phyloP scores from a whole-genome alignment of 768 basidiomycete species.

The Strobilomyces echinocephalus region DNA sequence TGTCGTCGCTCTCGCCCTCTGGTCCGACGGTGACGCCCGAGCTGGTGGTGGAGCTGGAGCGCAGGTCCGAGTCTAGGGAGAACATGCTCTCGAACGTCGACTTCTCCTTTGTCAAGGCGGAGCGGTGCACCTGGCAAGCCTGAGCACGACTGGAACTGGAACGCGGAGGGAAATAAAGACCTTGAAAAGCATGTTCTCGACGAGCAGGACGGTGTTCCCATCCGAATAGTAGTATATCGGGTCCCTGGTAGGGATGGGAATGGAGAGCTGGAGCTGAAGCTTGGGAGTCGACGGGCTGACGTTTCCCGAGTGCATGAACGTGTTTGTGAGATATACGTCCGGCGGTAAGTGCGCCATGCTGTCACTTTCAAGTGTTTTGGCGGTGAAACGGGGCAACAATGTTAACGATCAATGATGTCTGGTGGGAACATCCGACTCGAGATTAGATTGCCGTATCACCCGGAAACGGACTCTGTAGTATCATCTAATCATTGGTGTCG shows the following conservation, averaged over 20 bases:
- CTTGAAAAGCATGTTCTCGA: constrained; percentile 46
- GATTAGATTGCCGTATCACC: constrained; percentile 19
- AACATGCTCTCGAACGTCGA: constrained; percentile 48
- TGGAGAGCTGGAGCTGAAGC: constrained; percentile 31
- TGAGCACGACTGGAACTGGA: constrained; percentile 18
- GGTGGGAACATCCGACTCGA: constrained; percentile 19
- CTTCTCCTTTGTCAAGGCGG: constrained; percentile 40
- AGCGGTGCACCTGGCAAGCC: constrained; percentile 36
- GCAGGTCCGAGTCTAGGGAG: constrained; percentile 35
- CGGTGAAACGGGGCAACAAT: constrained; percentile 7
- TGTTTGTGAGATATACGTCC: constrained; percentile 29
- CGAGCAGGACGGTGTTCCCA: constrained; percentile 40
- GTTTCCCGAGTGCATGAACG: constrained; percentile 31
- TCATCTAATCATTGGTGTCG: too few relatives aligned
- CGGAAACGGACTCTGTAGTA: not conserved
- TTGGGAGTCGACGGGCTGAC: constrained; percentile 31
- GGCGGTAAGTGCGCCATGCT: constrained; percentile 29
- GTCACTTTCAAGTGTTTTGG: constrained; percentile 11
- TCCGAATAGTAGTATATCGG: constrained; percentile 37
- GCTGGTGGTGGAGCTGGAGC: constrained; percentile 19
- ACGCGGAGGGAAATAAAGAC: constrained; percentile 25
- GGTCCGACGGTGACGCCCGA: constrained; percentile 29
- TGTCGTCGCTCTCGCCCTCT: constrained; percentile 48
- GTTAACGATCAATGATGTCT: not conserved
- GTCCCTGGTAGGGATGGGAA: constrained; percentile 35